Evolutionary conservation across 768 basidiomycete species (phyloP).

Genomic region (Cystofilobasidium capitatum): DNA sequence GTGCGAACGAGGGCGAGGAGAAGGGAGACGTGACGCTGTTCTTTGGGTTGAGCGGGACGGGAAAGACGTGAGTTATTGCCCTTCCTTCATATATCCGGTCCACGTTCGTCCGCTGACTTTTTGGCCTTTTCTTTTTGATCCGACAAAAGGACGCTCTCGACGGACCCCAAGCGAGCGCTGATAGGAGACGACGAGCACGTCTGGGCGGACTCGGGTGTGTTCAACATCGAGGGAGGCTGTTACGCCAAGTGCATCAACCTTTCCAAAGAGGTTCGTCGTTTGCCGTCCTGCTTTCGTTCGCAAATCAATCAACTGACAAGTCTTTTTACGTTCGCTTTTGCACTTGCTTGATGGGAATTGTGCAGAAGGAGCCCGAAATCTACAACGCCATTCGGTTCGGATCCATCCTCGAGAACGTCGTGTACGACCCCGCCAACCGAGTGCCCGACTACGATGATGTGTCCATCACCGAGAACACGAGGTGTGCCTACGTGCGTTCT

Average conservation of each 20-base stretch:
- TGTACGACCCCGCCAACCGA: constrained; percentile 77
- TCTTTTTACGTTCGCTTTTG: too few species aligned
- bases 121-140: background rate
- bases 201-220: constrained; percentile 96
- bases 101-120: background rate
- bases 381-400: constrained; percentile 90
- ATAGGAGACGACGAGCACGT: constrained; percentile 99
- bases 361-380: constrained; percentile 72
- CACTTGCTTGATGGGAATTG: too few species aligned
- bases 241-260: constrained; percentile 98
- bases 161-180: constrained; percentile 82
- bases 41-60: constrained; percentile 96
- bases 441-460: constrained; percentile 90
- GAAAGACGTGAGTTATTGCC: constrained; percentile 76
- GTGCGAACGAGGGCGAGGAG: constrained; percentile 86
- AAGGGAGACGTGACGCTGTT: constrained; percentile 91
- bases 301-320: too few species aligned
- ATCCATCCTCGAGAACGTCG: constrained; percentile 96
- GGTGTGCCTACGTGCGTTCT: constrained; percentile 65
- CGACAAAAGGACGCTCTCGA: constrained; percentile 65
- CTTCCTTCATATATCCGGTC: too few species aligned
- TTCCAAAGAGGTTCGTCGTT: constrained; percentile 44
- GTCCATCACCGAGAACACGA: constrained; percentile 96
- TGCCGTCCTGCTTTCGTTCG: background rate
- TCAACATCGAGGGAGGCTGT: constrained; percentile 99